Evolutionary conservation across 2,329 filamentous ascomycete genomes (phyloP).

Genomic region (Sclerotiophoma versabilis): DNA sequence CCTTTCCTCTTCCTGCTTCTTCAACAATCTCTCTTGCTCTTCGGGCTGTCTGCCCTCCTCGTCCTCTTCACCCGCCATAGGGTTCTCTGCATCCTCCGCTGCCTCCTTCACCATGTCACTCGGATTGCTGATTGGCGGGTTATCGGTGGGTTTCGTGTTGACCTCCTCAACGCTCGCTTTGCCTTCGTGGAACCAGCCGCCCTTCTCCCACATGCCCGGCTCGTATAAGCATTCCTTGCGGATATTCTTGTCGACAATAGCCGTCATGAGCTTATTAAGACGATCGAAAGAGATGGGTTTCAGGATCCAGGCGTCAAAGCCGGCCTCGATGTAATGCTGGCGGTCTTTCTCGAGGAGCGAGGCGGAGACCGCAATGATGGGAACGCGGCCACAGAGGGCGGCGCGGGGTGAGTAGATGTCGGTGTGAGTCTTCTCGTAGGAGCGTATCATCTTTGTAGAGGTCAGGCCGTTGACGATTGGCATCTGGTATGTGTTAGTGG

Average conservation of each 20-base stretch:
- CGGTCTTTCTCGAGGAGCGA: constrained; percentile 75
- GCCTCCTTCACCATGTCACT: constrained; percentile 28
- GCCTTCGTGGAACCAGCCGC: constrained; percentile 76
- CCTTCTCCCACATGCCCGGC: constrained; percentile 79
- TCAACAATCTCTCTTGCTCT: constrained; percentile 33
- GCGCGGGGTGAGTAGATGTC: constrained; percentile 67
- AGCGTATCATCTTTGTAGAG: constrained; percentile 83
- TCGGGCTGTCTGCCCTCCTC: constrained; percentile 25
- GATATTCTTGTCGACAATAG: constrained; percentile 68
- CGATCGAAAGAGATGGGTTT: constrained; percentile 86
- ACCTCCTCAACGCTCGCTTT: constrained; percentile 49
- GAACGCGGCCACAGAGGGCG: constrained; percentile 69
- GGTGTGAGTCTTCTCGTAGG: constrained; percentile 66
- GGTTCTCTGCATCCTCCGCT: constrained; percentile 27
- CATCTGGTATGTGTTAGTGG: constrained; percentile 66
- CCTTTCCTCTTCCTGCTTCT: constrained; percentile 24
- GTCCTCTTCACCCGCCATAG: constrained; percentile 25
- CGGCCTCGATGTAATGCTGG: constrained; percentile 74
- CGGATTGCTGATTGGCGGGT: constrained; percentile 27
- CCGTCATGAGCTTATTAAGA: constrained; percentile 71
- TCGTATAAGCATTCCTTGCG: constrained; percentile 71
- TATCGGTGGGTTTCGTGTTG: constrained; percentile 44
- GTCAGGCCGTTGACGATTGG: constrained; percentile 85
- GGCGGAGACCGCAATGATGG: constrained; percentile 87
- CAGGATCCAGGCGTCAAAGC: constrained; percentile 90